These are phyloP conservation scores for Penicillium fimorum DNA, from an alignment of 495 filamentous ascomycete genomes.

Conservation along the genomic window DNA sequence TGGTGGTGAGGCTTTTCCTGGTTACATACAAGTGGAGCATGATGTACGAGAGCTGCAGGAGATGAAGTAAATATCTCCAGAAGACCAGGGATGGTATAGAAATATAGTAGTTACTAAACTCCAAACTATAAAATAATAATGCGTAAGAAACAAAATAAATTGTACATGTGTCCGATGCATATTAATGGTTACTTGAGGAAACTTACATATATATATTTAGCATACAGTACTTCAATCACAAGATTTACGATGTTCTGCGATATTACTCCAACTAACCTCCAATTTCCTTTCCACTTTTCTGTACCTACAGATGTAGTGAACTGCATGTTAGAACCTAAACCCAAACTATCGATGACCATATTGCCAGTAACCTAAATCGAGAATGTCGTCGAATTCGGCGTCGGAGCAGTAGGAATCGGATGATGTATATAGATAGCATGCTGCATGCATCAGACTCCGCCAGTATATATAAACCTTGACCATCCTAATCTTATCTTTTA, in stretches of 20 bases:
- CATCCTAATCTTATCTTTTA: background rate
- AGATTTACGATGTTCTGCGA: background rate
- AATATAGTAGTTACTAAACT: background rate
- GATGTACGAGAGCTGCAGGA: background rate
- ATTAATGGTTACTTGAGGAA: background rate
- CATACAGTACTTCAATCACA: background rate
- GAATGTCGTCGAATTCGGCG: background rate
- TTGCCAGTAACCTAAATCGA: background rate
- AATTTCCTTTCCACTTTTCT: background rate
- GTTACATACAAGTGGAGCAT: background rate
- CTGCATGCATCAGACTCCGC: background rate
- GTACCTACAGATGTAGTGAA: background rate
- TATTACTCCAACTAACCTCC: background rate
- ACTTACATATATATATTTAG: background rate
- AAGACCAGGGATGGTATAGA: background rate
- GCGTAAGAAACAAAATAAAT: background rate
- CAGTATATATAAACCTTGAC: background rate
- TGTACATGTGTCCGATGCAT: background rate
- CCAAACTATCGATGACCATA: background rate
- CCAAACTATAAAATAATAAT: background rate
- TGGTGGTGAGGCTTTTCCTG: no score
- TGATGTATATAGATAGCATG: no score
- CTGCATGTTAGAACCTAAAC: background rate
- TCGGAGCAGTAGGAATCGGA: background rate
- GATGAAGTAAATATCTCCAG: background rate